These are phyloP conservation scores for Lindgomyces ingoldianus DNA, from an alignment of 495 filamentous ascomycete genomes.

Conservation along the genomic window DNA sequence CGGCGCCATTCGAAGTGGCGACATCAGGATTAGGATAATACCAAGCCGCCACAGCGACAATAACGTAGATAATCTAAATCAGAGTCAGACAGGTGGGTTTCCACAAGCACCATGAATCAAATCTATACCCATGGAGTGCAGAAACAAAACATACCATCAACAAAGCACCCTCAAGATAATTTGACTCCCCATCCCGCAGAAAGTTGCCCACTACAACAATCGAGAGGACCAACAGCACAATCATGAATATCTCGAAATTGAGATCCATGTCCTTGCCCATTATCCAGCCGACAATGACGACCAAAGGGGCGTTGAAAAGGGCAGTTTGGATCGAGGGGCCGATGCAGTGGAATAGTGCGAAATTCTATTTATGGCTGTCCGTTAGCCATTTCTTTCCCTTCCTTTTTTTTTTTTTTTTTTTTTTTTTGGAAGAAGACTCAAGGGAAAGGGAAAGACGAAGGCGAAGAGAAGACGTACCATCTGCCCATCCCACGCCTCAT, in stretches of 20 bases:
- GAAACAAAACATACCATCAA: constrained; percentile 14
- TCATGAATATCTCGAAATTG: constrained; percentile 86
- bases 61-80: constrained; percentile 34
- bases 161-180: constrained; percentile 51
- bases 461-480: constrained; percentile 45
- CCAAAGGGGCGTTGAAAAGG: constrained; percentile 81
- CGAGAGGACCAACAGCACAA: constrained; percentile 78
- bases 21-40: constrained; percentile 39
- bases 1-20: constrained; percentile 29
- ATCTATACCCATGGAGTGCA: background rate
- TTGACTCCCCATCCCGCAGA: constrained; percentile 51
- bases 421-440: no score
- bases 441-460: background rate
- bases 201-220: constrained; percentile 70
- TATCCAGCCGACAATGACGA: constrained; percentile 86
- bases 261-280: constrained; percentile 69
- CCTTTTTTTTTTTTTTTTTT: no score
- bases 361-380: constrained; percentile 56
- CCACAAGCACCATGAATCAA: background rate
- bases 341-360: constrained; percentile 85
- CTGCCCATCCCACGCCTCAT: constrained; percentile 85
- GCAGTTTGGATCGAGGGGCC: constrained; percentile 89
- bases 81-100: background rate
- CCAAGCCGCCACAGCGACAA: constrained; percentile 36
- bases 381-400: background rate